Evolutionary conservation across 345 rosid genomes (phyloP).

Genomic region (Raphanus raphanistrum): DNA sequence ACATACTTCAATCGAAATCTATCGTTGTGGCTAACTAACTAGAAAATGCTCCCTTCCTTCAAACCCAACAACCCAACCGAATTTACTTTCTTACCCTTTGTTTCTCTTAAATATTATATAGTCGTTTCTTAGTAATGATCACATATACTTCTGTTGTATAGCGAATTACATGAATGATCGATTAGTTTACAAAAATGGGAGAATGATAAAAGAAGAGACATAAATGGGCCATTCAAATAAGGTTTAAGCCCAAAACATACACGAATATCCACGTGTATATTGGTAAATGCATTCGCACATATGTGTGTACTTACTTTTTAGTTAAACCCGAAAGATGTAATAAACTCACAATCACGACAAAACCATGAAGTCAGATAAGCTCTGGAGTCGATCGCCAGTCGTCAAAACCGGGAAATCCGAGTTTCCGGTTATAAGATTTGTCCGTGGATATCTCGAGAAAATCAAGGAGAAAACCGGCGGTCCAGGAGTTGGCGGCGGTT

Average conservation of each 20-base stretch:
- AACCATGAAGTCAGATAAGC: constrained; percentile 38
- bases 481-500: constrained; percentile 55
- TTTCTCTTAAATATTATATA: not conserved
- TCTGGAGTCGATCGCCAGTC: constrained; percentile 42
- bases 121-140: not conserved
- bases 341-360: constrained; percentile 6
- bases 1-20: constrained; percentile 41
- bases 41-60: constrained; percentile 33
- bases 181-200: not conserved
- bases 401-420: constrained; percentile 23
- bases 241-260: constrained; percentile 13
- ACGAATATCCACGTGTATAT: not conserved
- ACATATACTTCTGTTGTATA: not conserved
- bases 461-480: constrained; percentile 43
- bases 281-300: not conserved
- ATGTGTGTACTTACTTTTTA: not conserved
- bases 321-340: not conserved
- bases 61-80: constrained; percentile 45
- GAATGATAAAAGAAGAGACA: not conserved
- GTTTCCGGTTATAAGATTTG: constrained; percentile 47
- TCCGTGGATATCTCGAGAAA: constrained; percentile 34
- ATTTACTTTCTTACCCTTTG: constrained; percentile 15
- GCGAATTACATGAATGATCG: not conserved
- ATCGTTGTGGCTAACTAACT: constrained; percentile 36
- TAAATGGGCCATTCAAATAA: constrained; percentile 1